Conservation (phyloP, 805 yeast genomes). For the Ogataea salicorniae region DNA sequence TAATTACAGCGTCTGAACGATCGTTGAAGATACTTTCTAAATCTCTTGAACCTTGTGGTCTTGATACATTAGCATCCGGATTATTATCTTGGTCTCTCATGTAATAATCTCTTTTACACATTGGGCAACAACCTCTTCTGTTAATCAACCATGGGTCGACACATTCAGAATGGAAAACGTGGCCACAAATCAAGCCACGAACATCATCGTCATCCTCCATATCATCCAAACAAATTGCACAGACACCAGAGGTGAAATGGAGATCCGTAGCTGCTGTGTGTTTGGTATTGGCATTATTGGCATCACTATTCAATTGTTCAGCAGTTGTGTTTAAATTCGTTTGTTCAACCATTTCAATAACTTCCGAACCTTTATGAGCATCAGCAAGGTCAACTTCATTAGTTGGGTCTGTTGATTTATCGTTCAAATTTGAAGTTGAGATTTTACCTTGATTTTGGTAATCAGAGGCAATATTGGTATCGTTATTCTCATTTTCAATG, state of each 20-base stretch:
- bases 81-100: constrained; percentile 27
- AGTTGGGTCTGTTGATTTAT: not conserved
- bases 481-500: not conserved
- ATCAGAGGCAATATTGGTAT: not conserved
- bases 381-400: constrained; percentile 14
- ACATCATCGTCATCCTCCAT: constrained; percentile 59
- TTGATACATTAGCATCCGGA: not conserved
- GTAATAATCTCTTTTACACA: constrained; percentile 69
- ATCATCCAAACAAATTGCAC: constrained; percentile 74
- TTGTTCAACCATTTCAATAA: constrained; percentile 5
- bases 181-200: constrained; percentile 75
- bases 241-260: constrained; percentile 61
- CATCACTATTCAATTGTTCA: not conserved
- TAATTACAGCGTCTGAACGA: constrained; percentile 14
- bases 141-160: constrained; percentile 77
- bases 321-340: not conserved
- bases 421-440: not conserved
- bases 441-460: no score
- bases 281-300: not conserved
- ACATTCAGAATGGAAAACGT: constrained; percentile 75
- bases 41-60: constrained; percentile 18
- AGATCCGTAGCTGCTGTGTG: constrained; percentile 15
- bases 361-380: constrained; percentile 1
- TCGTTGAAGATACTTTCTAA: constrained; percentile 20
- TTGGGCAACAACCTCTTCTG: constrained; percentile 77